Percentiles rank a stretch among this genome's conserved stretches.
Conservation (phyloP, 2,329 filamentous ascomycete genomes). For the Xylariaceae sp. region DNA sequence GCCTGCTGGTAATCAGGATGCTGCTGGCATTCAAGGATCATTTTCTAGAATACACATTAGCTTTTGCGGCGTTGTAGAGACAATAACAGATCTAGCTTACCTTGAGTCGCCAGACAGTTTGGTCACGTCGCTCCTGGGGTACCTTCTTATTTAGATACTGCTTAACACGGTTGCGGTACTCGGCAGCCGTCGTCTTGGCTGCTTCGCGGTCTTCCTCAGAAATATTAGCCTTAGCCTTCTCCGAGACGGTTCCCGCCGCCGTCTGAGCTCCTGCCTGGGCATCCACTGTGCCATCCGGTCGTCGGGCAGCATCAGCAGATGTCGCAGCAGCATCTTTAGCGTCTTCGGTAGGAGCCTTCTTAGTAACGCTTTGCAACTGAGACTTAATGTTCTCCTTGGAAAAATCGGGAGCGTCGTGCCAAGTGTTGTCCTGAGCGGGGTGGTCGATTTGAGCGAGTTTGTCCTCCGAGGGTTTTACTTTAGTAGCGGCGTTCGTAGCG, state of each 20-base stretch:
- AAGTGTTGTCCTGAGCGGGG: conserved; percentile 89
- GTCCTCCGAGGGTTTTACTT: conserved; percentile 79
- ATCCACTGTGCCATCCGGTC: conserved; percentile 31
- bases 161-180: conserved; percentile 55
- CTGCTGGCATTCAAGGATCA: conserved; percentile 94
- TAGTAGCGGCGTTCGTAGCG: conserved; percentile 76
- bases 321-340: conserved; percentile 62
- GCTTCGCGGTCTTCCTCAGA: conserved; percentile 59
- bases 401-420: conserved; percentile 85
- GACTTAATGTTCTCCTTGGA: conserved; percentile 72
- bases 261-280: conserved; percentile 35
- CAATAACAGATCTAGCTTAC: conserved; percentile 32
- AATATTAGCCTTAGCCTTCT: conserved; percentile 66
- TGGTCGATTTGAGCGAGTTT: conserved; percentile 76
- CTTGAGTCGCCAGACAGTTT: conserved; percentile 87
- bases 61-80: conserved; percentile 69
- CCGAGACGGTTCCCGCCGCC: conserved; percentile 48
- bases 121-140: conserved; percentile 89
- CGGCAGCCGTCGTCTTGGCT: conserved; percentile 43
- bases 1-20: conserved; percentile 92
- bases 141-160: conserved; percentile 87
- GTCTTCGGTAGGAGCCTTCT: conserved; percentile 62
- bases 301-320: conserved; percentile 51
- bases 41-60: conserved; percentile 67
- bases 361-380: conserved; percentile 68